Percentiles rank a stretch among this genome's conserved stretches.
These are phyloP conservation scores for Wickerhamiella bombiphila DNA, from an alignment of 805 yeast species.

Conservation along the genomic window DNA sequence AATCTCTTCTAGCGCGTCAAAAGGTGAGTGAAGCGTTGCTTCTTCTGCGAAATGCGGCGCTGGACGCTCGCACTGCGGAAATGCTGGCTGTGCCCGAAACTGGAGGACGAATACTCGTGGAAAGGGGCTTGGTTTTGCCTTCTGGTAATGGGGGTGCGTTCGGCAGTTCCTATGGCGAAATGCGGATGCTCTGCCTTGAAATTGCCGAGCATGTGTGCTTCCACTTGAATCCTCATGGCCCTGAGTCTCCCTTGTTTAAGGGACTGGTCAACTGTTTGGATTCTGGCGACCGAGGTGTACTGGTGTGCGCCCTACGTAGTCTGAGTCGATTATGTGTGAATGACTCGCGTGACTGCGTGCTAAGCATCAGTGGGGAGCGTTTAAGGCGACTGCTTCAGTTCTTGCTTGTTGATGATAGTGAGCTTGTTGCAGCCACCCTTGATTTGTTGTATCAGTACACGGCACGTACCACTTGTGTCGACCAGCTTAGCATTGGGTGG, in stretches of 20 bases:
- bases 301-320: conserved; percentile 58
- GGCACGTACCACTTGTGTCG: conserved; percentile 45
- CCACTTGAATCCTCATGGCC: conserved; percentile 58
- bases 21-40: conserved; percentile 38
- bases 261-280: conserved; percentile 36
- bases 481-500: conserved; percentile 32
- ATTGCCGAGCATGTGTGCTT: conserved; percentile 74
- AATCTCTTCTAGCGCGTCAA: conserved; percentile 15
- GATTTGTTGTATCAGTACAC: conserved; percentile 73
- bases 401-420: conserved; percentile 51
- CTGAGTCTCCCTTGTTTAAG: conserved; percentile 53
- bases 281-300: conserved; percentile 47
- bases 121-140: conserved; percentile 17
- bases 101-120: conserved; percentile 25
- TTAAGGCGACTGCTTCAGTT: conserved; percentile 44
- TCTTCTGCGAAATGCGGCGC: conserved; percentile 65
- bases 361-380: conserved; percentile 31
- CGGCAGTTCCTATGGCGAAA: conserved; percentile 17
- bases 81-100: conserved; percentile 29
- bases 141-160: not conserved
- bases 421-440: conserved; percentile 54
- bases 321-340: conserved; percentile 66
- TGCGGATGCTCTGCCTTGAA: conserved; percentile 43
- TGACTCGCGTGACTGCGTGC: conserved; percentile 38
- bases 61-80: conserved; percentile 72